phyloP scores from a whole-genome alignment of 257 asterid species.

The Solanum peruvianum region DNA sequence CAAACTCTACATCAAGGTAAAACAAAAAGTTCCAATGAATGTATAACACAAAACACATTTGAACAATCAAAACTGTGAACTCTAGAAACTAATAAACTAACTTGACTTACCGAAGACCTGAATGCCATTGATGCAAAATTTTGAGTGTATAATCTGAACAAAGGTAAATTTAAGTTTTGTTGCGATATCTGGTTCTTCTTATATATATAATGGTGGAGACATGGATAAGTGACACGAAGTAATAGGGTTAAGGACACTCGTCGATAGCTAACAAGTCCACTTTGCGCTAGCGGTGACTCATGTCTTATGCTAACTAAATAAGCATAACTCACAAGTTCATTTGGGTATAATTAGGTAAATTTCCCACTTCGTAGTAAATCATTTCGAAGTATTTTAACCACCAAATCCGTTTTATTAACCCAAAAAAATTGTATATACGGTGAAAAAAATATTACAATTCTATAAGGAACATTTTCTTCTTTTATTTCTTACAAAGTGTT shows the following conservation, averaged over 20 bases:
- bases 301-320: background rate
- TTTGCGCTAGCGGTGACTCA: background rate
- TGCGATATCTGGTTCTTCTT: no score
- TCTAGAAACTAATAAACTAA: background rate
- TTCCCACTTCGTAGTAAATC: background rate
- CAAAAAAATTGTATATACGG: no score
- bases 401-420: background rate
- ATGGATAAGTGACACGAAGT: background rate
- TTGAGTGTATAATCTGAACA: background rate
- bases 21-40: background rate
- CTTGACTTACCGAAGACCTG: background rate
- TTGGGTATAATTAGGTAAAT: background rate
- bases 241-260: background rate
- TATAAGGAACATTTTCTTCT: background rate
- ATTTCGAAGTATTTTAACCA: background rate
- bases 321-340: background rate
- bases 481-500: fast-evolving
- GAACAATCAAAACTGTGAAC: background rate
- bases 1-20: background rate
- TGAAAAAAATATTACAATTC: no score
- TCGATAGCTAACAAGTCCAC: background rate
- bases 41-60: background rate
- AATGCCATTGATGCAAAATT: conserved; percentile 1
- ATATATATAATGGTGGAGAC: background rate
- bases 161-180: background rate